Evolutionary conservation across 2,329 filamentous ascomycete genomes (phyloP).

Genomic region (Rutstroemia sp.): DNA sequence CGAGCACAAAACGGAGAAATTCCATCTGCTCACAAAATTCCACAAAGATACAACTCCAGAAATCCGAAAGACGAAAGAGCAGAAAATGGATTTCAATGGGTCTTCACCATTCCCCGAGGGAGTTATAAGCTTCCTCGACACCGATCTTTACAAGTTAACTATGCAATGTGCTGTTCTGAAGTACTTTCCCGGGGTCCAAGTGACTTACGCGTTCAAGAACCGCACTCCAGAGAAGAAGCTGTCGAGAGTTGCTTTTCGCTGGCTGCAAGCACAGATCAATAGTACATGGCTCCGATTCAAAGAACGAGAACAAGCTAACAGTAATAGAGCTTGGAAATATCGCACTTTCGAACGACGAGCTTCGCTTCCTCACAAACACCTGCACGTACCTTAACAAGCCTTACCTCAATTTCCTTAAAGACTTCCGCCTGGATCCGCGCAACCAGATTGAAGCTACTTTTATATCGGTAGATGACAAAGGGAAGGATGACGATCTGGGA

Average conservation of each 20-base stretch:
- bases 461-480: slow-evolving; percentile 47
- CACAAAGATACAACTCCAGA: not conserved
- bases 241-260: slow-evolving; percentile 72
- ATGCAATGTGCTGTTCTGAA: slow-evolving; percentile 98
- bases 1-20: too few species aligned
- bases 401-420: slow-evolving; percentile 75
- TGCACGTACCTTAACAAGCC: slow-evolving; percentile 73
- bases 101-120: slow-evolving; percentile 64
- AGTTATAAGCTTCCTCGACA: slow-evolving; percentile 76
- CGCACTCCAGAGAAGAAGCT: slow-evolving; percentile 91
- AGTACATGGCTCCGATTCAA: slow-evolving; percentile 42
- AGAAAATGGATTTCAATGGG: slow-evolving; percentile 61
- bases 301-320: slow-evolving; percentile 21
- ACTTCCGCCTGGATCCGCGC: slow-evolving; percentile 72
- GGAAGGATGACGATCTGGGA: slow-evolving; percentile 59
- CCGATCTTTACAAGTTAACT: slow-evolving; percentile 81
- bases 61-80: not conserved
- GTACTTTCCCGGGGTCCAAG: slow-evolving; percentile 75
- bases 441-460: slow-evolving; percentile 66
- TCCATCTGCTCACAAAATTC: not conserved
- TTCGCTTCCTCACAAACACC: slow-evolving; percentile 66
- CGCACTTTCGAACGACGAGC: slow-evolving; percentile 69
- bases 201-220: slow-evolving; percentile 93
- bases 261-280: slow-evolving; percentile 76
- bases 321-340: slow-evolving; percentile 71